Evolutionary conservation across 371 early-diverging fungal species (phyloP).

Genomic region (Syncephalastrum sp.): DNA sequence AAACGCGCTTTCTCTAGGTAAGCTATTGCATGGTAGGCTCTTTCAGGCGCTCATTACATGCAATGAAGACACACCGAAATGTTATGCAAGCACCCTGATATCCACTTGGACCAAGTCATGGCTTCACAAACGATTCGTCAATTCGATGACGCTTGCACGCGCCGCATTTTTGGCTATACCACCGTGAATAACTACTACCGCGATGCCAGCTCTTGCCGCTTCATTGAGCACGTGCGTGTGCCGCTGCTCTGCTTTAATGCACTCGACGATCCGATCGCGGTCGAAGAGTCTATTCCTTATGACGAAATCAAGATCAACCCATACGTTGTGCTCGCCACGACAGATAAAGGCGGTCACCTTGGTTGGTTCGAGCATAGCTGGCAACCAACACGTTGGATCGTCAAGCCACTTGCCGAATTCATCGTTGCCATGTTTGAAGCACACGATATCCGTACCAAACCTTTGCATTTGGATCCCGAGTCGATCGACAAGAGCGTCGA

Average conservation of each 20-base stretch:
- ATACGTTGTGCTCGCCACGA: constrained; percentile 83
- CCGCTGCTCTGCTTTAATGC: constrained; percentile 86
- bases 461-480: constrained; percentile 44
- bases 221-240: constrained; percentile 69
- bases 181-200: constrained; percentile 87
- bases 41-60: constrained; percentile 2
- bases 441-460: constrained; percentile 18
- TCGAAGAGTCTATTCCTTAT: constrained; percentile 68
- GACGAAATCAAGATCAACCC: constrained; percentile 78
- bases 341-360: constrained; percentile 89
- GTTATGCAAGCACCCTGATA: constrained; percentile 47
- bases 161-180: constrained; percentile 66
- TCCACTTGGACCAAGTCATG: constrained; percentile 58
- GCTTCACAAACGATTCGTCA: constrained; percentile 59
- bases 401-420: constrained; percentile 68
- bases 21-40: not conserved
- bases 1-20: constrained; percentile 54
- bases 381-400: constrained; percentile 61
- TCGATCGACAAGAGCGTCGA: constrained; percentile 97
- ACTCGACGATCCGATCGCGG: constrained; percentile 91
- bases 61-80: constrained; percentile 51
- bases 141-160: constrained; percentile 75
- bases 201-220: constrained; percentile 70
- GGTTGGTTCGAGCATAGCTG: constrained; percentile 83
- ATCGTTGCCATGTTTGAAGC: constrained; percentile 63